Percentiles rank a stretch among this genome's conserved stretches.
Evolutionary conservation across 2,329 filamentous ascomycete species (phyloP).

Genomic region (Cryphonectria nitschkei): DNA sequence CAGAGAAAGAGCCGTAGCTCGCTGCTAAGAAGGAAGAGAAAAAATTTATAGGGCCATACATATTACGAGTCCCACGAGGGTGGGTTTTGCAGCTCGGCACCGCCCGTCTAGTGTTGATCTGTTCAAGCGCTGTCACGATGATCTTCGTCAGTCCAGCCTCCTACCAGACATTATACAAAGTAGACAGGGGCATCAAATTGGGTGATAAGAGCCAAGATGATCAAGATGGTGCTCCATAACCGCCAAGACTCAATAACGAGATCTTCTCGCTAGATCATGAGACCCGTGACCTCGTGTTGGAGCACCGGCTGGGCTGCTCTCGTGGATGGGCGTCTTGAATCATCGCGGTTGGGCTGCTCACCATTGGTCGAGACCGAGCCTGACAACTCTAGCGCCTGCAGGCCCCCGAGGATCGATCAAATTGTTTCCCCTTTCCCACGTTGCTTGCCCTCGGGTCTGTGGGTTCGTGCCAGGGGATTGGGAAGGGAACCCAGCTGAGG

Average conservation of each 20-base stretch:
- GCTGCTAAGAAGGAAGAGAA: background rate
- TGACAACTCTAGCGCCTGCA: constrained; percentile 2
- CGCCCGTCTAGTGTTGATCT: background rate
- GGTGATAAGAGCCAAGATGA: constrained; percentile 14
- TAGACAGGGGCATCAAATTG: constrained; percentile 12
- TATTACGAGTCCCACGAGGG: background rate
- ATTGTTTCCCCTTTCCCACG: background rate
- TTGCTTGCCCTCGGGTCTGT: background rate
- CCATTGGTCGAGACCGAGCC: constrained; percentile 15
- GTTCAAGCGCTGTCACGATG: background rate
- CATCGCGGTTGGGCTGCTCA: background rate
- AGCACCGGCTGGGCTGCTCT: background rate
- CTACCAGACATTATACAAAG: background rate
- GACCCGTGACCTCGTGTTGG: constrained; percentile 18
- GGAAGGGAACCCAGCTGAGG: background rate
- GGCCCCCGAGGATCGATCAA: background rate
- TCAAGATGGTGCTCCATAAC: constrained; percentile 5
- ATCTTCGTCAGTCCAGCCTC: background rate
- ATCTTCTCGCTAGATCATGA: constrained; percentile 25
- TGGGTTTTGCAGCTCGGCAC: background rate
- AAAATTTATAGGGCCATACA: background rate
- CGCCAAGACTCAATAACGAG: constrained; percentile 20
- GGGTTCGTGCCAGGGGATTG: constrained; percentile 1
- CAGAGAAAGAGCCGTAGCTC: background rate
- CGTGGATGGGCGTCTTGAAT: constrained; percentile 12